A percentile compares a stretch with the other conserved stretches of the same genome.
Conservation (phyloP, 2,329 filamentous ascomycete genomes). For the Penicillium sp. region DNA sequence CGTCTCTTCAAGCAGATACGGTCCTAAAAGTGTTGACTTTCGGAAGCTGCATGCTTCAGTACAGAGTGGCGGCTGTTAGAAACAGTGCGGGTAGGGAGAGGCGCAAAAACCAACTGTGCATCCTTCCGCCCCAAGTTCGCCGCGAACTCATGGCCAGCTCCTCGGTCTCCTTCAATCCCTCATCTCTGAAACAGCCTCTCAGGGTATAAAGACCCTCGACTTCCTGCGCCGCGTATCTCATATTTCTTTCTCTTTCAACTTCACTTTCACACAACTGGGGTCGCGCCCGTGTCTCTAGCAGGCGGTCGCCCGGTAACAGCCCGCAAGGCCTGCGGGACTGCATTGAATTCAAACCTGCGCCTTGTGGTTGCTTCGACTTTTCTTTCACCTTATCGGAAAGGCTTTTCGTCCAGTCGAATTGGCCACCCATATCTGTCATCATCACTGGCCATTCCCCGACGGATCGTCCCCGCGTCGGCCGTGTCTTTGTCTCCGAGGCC, state of each 20-base stretch:
- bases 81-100: constrained; percentile 3
- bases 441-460: neutral
- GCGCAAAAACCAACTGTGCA: constrained; percentile 14
- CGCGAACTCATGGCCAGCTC: constrained; percentile 11
- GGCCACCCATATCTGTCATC: neutral
- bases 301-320: constrained; percentile 12
- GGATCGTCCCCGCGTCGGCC: neutral
- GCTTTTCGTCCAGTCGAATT: neutral
- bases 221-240: neutral
- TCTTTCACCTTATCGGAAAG: neutral
- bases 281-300: constrained; percentile 2
- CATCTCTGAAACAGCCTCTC: constrained; percentile 12
- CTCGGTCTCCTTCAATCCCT: constrained; percentile 1
- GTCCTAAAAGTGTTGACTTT: too few species aligned
- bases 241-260: neutral
- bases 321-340: constrained; percentile 12
- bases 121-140: constrained; percentile 14
- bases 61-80: neutral
- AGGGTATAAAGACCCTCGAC: constrained; percentile 5
- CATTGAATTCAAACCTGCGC: neutral
- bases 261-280: neutral
- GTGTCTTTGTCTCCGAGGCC: constrained; percentile 3
- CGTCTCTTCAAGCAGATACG: too few species aligned
- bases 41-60: too few species aligned
- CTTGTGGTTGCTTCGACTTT: neutral